Evolutionary conservation across 352 stramenopile species (phyloP).

Genomic region (Phytophthora megakarya): DNA sequence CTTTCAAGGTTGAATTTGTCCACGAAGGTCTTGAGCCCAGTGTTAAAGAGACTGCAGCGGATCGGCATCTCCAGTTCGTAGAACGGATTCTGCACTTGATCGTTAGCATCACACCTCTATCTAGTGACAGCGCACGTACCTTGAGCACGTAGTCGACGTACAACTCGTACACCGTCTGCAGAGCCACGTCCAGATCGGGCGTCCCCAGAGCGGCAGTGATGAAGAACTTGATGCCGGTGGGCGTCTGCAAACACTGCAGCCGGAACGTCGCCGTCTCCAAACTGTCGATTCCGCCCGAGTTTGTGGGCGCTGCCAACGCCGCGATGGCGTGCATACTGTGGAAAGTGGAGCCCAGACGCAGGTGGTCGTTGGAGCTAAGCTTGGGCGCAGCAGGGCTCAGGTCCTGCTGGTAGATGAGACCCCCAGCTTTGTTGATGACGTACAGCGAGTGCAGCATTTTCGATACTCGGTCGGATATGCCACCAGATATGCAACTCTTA

Average conservation of each 20-base stretch:
- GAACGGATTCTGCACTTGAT: conserved; percentile 86
- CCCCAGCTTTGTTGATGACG: conserved; percentile 94
- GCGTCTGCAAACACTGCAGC: conserved; percentile 92
- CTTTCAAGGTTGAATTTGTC: conserved; percentile 86
- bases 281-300: conserved; percentile 89
- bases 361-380: conserved; percentile 91
- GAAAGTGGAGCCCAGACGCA: conserved; percentile 94
- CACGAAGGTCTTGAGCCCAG: conserved; percentile 86
- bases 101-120: conserved; percentile 1
- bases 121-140: conserved; percentile 43
- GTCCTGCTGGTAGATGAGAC: conserved; percentile 94
- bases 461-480: too few relatives aligned
- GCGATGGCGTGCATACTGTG: conserved; percentile 94
- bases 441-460: conserved; percentile 94
- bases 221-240: conserved; percentile 94
- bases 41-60: conserved; percentile 92
- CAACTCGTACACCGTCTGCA: conserved; percentile 93
- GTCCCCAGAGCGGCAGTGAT: conserved; percentile 90
- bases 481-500: too few relatives aligned
- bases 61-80: conserved; percentile 97
- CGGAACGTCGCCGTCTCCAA: conserved; percentile 93
- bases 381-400: conserved; percentile 83
- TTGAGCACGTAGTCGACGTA: conserved; percentile 96
- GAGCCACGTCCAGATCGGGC: conserved; percentile 78
- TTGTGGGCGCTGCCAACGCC: conserved; percentile 79